phyloP scores from a whole-genome alignment of 768 basidiomycete genomes.

The Kwoniella dendrophila region DNA sequence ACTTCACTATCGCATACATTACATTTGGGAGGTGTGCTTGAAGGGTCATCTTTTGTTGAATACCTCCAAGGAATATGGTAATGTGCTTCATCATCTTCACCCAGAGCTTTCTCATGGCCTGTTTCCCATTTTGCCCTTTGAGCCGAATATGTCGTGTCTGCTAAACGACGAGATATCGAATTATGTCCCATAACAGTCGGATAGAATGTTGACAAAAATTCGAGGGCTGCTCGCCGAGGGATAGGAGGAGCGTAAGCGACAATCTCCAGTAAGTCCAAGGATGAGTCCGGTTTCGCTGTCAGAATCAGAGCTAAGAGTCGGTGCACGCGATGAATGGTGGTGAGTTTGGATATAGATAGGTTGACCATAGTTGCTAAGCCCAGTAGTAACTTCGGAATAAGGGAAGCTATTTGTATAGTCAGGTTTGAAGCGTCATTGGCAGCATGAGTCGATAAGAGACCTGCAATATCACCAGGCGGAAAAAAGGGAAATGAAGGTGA shows the following conservation, averaged over 20 bases:
- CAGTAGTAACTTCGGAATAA: constrained; percentile 67
- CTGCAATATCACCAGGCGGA: constrained; percentile 19
- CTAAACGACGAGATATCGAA: constrained; percentile 63
- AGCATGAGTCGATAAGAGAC: constrained; percentile 60
- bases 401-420: constrained; percentile 64
- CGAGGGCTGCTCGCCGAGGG: constrained; percentile 64
- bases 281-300: constrained; percentile 67
- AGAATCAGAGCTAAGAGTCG: constrained; percentile 64
- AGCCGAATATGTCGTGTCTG: constrained; percentile 54
- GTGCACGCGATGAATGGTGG: constrained; percentile 62
- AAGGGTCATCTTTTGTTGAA: constrained; percentile 24
- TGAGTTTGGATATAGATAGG: constrained; percentile 46
- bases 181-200: constrained; percentile 71
- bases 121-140: constrained; percentile 37
- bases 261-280: constrained; percentile 71
- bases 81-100: constrained; percentile 38
- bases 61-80: constrained; percentile 42
- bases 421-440: constrained; percentile 61
- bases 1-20: constrained; percentile 62
- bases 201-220: constrained; percentile 67
- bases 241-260: constrained; percentile 67
- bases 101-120: constrained; percentile 28
- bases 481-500: constrained; percentile 22
- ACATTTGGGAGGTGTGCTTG: constrained; percentile 57
- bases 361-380: constrained; percentile 67